Conservation (phyloP, 176 grass and related monocot species). For the Zizania latifolia region DNA sequence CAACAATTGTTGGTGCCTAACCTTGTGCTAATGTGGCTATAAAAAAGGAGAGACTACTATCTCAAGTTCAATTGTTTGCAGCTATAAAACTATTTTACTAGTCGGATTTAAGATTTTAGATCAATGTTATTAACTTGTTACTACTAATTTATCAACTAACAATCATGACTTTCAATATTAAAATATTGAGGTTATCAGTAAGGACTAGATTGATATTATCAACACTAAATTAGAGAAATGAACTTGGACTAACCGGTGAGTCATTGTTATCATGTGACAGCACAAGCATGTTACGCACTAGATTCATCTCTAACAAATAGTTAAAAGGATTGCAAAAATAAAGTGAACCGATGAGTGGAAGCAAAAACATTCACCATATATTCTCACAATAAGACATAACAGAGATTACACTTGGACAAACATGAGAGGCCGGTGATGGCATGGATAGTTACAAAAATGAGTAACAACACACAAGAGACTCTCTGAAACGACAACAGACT, state of each 20-base stretch:
- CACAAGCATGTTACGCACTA: no score
- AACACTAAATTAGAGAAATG: no score
- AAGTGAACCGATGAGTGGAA: background rate
- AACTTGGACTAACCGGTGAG: no score
- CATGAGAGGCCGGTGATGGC: background rate
- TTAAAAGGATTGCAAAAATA: slow-evolving; percentile 5
- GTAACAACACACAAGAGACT: slow-evolving; percentile 5
- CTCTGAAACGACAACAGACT: background rate
- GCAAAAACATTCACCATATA: slow-evolving; percentile 17
- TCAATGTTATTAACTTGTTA: no score
- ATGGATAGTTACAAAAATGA: slow-evolving; percentile 2
- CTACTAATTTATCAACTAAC: no score
- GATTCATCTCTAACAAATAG: no score
- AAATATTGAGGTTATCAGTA: no score
- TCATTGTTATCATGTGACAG: no score
- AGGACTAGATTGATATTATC: no score
- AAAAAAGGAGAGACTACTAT: background rate
- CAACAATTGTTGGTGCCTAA: background rate
- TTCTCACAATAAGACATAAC: slow-evolving; percentile 6
- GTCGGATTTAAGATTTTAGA: no score
- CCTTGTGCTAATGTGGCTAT: background rate
- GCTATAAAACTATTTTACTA: background rate
- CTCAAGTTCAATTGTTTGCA: background rate
- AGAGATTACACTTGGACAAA: background rate
- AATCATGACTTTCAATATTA: no score